phyloP scores from a whole-genome alignment of 202 grass and related monocot species.

The Hordeum pubiflorum region DNA sequence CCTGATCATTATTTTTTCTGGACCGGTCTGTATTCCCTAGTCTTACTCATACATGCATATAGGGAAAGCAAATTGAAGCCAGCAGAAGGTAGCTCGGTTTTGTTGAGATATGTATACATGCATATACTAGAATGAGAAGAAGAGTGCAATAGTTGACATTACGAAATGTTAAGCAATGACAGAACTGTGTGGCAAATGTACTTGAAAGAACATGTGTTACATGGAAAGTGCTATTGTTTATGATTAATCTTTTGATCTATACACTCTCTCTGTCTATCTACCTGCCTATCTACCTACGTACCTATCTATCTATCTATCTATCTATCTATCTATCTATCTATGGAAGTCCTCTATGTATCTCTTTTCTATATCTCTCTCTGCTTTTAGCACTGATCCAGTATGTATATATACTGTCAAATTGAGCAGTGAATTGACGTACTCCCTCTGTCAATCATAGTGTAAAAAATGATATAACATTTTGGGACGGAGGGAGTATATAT shows the following conservation, averaged over 20 bases:
- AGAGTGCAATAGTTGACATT: constrained; percentile 15
- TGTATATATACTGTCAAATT: background rate
- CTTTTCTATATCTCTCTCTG: no score
- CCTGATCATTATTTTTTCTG: constrained; percentile 10
- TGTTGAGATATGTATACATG: constrained; percentile 14
- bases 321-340: no score
- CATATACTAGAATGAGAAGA: constrained; percentile 11
- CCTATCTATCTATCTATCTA: no score
- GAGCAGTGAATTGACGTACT: background rate
- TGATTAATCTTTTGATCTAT: background rate
- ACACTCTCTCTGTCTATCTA: background rate
- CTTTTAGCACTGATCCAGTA: background rate
- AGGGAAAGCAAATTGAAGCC: constrained; percentile 20
- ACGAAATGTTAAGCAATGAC: background rate
- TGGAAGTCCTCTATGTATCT: no score
- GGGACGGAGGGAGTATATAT: background rate
- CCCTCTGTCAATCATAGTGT: no score
- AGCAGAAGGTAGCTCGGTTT: constrained; percentile 22
- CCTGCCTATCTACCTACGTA: no score
- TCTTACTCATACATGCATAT: constrained; percentile 16
- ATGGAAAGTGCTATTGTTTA: background rate
- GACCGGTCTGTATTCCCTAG: background rate
- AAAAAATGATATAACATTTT: no score
- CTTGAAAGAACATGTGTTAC: background rate
- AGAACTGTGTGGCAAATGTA: background rate